These are phyloP conservation scores for Malania oleifera DNA, from an alignment of 164 flowering plant species.

Conservation along the genomic window DNA sequence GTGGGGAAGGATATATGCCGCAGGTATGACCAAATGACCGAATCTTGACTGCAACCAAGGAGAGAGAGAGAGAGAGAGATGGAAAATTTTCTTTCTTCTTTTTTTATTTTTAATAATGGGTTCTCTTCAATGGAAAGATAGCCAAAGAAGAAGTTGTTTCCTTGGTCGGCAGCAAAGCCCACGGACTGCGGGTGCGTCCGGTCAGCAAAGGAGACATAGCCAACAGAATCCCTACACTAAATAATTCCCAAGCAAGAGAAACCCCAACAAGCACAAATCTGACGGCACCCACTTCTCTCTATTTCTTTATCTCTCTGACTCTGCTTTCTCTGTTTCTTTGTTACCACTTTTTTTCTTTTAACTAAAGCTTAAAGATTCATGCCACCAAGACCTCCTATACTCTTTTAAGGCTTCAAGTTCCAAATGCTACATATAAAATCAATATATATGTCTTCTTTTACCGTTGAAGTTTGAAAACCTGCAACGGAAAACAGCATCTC, in stretches of 20 bases:
- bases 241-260: slow-evolving; percentile 38
- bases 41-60: slow-evolving; percentile 50
- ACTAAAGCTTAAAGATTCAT: slow-evolving; percentile 20
- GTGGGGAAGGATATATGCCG: slow-evolving; percentile 32
- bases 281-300: slow-evolving; percentile 31
- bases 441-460: slow-evolving; percentile 5
- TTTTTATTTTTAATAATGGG: slow-evolving; percentile 35
- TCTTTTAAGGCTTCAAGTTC: slow-evolving; percentile 41
- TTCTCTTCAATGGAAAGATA: slow-evolving; percentile 54
- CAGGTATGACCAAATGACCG: slow-evolving; percentile 39
- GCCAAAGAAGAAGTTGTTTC: slow-evolving; percentile 54
- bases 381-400: slow-evolving; percentile 18
- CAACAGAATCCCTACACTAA: slow-evolving; percentile 47
- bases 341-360: slow-evolving; percentile 13
- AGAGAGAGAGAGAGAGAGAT: slow-evolving; percentile 27
- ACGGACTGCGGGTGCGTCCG: slow-evolving; percentile 49
- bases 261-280: slow-evolving; percentile 52
- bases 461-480: slow-evolving; percentile 36
- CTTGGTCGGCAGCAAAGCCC: slow-evolving; percentile 75
- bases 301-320: slow-evolving; percentile 26
- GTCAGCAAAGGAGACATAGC: slow-evolving; percentile 72
- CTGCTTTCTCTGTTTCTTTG: slow-evolving; percentile 25
- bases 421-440: slow-evolving; percentile 24
- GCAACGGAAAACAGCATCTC: slow-evolving; percentile 75
- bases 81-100: no score